Evolutionary conservation across 192 early-diverging fungal species (phyloP), one percentile per base, ranked within the genome.

Genomic region (Allomyces macrogynus): DNA sequence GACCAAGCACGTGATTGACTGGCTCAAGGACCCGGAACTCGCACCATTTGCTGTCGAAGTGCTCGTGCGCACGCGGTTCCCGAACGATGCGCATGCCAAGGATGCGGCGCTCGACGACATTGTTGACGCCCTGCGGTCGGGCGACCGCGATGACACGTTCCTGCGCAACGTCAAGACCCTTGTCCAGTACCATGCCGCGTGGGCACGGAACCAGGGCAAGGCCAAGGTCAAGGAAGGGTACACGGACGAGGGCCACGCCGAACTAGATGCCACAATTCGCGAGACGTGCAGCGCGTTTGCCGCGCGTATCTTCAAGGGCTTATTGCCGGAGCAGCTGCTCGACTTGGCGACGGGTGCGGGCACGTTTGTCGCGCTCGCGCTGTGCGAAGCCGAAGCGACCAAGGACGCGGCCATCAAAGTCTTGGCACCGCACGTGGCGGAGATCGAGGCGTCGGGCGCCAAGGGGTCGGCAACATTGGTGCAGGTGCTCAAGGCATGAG

Each of bases 11-110:
- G 2, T 57, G 16, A 20, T 57, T 3, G 49, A 72, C 81, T 22
- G 65, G 65, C 24, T 57, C 16, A 14, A 57, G 16, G 72, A 77
- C 60, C 76, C 89, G 40, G 72, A 91, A 44, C 76, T 81, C 23
- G 82, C 87, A 32, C 73, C 80, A 24, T 75, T 83, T 67, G 81
- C 85, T 20, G 80, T 82, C 65, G 82, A 86, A 70, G 83, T 88
- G 8, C 76, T 93, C 14, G 64, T 71, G 22, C 72, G 74, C 67
- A 57, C 71, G 4, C 12, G 71, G 24, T 61, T 67, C 64, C 32
- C 32, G 32, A 40, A 40, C 32, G 61, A 66, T 60, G 77, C 68
- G 10, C 68, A 73, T 10, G 72, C 71, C 68, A 43, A 62, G 61
- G 20, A 32, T 10, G 23, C 24, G 8, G 27, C 60, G 44, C 11